These are phyloP conservation scores for Petasospora fabianii DNA, from an alignment of 1,139 yeast genomes.

Conservation along the genomic window DNA sequence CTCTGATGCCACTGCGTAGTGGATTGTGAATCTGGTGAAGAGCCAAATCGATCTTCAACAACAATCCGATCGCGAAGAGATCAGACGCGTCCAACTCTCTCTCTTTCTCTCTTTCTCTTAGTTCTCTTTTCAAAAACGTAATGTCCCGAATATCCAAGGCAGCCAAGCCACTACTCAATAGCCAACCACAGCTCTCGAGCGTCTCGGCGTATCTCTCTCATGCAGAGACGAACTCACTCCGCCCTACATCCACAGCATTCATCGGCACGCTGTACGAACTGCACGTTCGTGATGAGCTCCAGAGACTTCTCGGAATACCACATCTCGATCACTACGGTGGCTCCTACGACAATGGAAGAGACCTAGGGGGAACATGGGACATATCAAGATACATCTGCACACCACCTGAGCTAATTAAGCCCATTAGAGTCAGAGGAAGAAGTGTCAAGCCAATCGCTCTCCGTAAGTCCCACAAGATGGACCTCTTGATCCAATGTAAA, in stretches of 20 bases:
- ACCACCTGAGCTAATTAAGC: neutral
- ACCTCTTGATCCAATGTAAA: slow-evolving; percentile 57
- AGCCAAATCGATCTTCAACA: too few relatives aligned
- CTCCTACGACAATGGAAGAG: slow-evolving; percentile 70
- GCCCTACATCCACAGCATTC: slow-evolving; percentile 47
- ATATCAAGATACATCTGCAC: slow-evolving; percentile 27
- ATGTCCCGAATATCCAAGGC: slow-evolving; percentile 1
- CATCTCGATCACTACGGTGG: slow-evolving; percentile 54
- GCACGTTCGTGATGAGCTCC: slow-evolving; percentile 46
- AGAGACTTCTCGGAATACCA: slow-evolving; percentile 37
- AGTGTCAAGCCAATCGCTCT: slow-evolving; percentile 28
- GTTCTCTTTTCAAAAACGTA: neutral
- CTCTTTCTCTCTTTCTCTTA: neutral
- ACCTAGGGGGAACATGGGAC: slow-evolving; percentile 61
- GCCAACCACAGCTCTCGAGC: neutral
- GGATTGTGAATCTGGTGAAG: neutral
- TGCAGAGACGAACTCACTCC: slow-evolving; percentile 28
- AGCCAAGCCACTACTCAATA: neutral
- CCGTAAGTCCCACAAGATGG: slow-evolving; percentile 26
- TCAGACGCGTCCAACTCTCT: neutral
- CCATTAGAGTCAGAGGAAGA: slow-evolving; percentile 22
- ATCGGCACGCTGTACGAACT: slow-evolving; percentile 71
- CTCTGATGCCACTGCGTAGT: neutral
- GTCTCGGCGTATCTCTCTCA: slow-evolving; percentile 31
- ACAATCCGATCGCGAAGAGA: neutral